Evolutionary conservation across 768 basidiomycete genomes (phyloP).

Genomic region (Boletus rubescentipes): DNA sequence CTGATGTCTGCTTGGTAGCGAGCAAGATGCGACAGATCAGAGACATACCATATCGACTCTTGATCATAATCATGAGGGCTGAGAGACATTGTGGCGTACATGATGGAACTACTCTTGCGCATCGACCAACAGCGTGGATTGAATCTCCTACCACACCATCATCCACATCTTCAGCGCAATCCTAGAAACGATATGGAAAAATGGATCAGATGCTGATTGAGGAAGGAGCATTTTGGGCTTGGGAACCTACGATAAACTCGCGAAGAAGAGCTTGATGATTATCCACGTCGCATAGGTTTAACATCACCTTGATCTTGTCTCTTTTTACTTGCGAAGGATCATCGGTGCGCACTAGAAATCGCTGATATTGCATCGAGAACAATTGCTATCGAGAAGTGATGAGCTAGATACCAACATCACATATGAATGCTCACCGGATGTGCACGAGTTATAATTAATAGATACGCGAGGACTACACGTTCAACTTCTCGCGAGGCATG

Average conservation of each 20-base stretch:
- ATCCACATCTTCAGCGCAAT: conserved; percentile 77
- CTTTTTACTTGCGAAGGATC: conserved; percentile 68
- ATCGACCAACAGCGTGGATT: conserved; percentile 75
- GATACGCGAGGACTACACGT: conserved; percentile 70
- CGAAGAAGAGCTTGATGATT: conserved; percentile 71
- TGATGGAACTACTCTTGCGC: conserved; percentile 67
- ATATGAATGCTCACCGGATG: conserved; percentile 53
- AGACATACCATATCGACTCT: conserved; percentile 65
- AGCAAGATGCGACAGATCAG: neutral
- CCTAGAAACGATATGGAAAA: conserved; percentile 41
- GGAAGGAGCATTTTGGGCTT: neutral
- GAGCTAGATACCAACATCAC: neutral
- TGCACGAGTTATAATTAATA: conserved; percentile 62
- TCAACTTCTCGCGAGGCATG: conserved; percentile 69
- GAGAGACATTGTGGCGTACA: conserved; percentile 70
- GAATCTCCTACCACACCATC: conserved; percentile 70
- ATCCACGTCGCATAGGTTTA: conserved; percentile 60
- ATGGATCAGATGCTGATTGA: neutral
- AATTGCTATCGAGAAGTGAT: conserved; percentile 34
- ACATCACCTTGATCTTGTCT: conserved; percentile 72
- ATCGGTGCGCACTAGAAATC: conserved; percentile 67
- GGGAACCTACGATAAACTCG: conserved; percentile 75
- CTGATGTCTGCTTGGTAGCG: conserved; percentile 39
- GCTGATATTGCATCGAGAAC: conserved; percentile 58
- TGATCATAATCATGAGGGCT: conserved; percentile 77